Conservation (phyloP, 1,284 basidiomycete species). For the Termitomyces sp. region DNA sequence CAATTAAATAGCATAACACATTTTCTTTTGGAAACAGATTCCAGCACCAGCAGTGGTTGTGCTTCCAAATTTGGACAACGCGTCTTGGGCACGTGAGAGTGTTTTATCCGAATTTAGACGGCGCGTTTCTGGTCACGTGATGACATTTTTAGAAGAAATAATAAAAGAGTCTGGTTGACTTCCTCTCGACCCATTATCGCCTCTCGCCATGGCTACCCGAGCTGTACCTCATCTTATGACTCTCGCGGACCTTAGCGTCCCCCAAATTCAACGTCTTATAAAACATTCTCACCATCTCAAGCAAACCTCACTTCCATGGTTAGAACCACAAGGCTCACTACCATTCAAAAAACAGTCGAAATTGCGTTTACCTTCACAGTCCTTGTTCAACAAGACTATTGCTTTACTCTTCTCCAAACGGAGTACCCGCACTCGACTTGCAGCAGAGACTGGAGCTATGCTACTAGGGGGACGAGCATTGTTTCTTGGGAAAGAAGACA, state of each 20-base stretch:
- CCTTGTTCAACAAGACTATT: constrained; percentile 75
- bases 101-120: neutral
- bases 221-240: constrained; percentile 73
- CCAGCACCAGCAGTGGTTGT: too few species aligned
- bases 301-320: constrained; percentile 50
- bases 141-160: neutral
- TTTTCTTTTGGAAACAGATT: too few species aligned
- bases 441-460: constrained; percentile 77
- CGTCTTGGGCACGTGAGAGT: too few species aligned
- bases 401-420: constrained; percentile 93
- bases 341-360: constrained; percentile 26
- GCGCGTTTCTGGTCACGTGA: constrained; percentile 1
- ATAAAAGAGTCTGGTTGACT: constrained; percentile 7
- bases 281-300: constrained; percentile 64
- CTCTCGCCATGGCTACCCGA: constrained; percentile 13
- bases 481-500: constrained; percentile 89
- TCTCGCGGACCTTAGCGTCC: constrained; percentile 73
- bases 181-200: neutral
- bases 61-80: too few species aligned
- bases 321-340: constrained; percentile 39
- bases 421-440: constrained; percentile 87
- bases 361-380: constrained; percentile 60
- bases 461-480: constrained; percentile 86
- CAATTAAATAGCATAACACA: too few species aligned
- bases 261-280: constrained; percentile 65